Evolutionary conservation across 805 yeast species (phyloP), one percentile per base, ranked within the genome.

Genomic region (Metschnikowia gelsemii): DNA sequence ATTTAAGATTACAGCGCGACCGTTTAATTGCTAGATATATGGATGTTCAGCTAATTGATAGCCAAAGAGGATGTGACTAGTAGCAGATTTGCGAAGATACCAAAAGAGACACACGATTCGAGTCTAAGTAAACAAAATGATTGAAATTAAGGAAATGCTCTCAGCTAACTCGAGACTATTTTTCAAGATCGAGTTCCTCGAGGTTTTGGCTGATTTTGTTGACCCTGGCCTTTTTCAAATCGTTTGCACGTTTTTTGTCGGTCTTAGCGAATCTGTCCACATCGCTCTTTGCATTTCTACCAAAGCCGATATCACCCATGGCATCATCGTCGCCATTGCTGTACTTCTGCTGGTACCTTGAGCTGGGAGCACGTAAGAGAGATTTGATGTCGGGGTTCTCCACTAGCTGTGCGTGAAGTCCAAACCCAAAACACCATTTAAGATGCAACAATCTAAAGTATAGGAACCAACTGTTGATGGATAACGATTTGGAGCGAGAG

Each of bases 391-490:
- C 52, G 1, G 57, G 57, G 47, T 68, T 72, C 5, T 63, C 55
- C 6, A 71, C 66, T 23, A 75, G 62, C 52, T 78, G 81, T 43
- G 60, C 61, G 47, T 74, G 79, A 12, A 78, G 64, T 11, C 79
- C 79, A 38, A 72, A 69, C 30, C 78, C 73, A 53, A 75, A 76
- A 20, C 75, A 59, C 70, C 78, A 78, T 45, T 73, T 70, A 49
- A 78, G 61, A 40, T 70, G 72, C 25, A 74, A 61, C 38, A 77
- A 58, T 29, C 82, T 61, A 36, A 73, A 55, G 53, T 73, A 74
- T 32, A 74, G 65, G 47, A 60, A 72, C 80, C 82, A 78, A 24
- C 73, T 62, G 37, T 69, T 73, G 21, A 78, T 73, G 8, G 72
- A 66, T 24, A 78, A 56, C 0, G 74, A 59, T 49, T 64, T 73